These are phyloP conservation scores for Bolboschoenoplectus hybrid DNA, from an alignment of 202 grass and related monocot genomes.

Conservation along the genomic window DNA sequence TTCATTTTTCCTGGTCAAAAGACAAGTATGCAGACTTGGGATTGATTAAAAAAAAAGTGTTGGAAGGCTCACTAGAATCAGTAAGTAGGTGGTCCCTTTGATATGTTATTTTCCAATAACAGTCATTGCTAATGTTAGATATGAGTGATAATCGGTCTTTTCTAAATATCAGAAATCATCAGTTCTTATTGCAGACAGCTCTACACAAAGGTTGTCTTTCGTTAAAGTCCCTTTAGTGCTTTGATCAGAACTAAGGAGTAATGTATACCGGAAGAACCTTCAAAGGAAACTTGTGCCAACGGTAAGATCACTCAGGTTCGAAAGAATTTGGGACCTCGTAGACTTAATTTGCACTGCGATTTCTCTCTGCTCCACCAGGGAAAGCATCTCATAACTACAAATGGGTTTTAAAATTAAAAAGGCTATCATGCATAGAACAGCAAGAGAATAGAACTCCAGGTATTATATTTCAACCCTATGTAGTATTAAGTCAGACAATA, in stretches of 20 bases:
- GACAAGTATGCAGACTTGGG: not conserved
- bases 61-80: not conserved
- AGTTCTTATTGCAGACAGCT: not conserved
- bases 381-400: slow-evolving; percentile 87
- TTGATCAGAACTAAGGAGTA: slow-evolving; percentile 5
- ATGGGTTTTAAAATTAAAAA: slow-evolving; percentile 2
- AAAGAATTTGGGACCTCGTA: slow-evolving; percentile 80
- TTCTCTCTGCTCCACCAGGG: slow-evolving; percentile 80
- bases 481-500: not conserved
- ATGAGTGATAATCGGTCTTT: not conserved
- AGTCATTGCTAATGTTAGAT: slow-evolving; percentile 27
- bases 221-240: slow-evolving; percentile 12
- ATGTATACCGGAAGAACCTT: slow-evolving; percentile 8
- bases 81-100: not conserved
- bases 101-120: slow-evolving; percentile 25
- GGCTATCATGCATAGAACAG: not conserved
- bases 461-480: slow-evolving; percentile 10
- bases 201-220: not conserved
- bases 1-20: not conserved
- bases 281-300: slow-evolving; percentile 84
- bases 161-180: not conserved
- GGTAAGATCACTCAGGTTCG: slow-evolving; percentile 77
- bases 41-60: not conserved
- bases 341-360: slow-evolving; percentile 81
- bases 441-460: not conserved